A percentile compares a stretch with the other conserved stretches of the same genome.
Evolutionary conservation across 768 basidiomycete species (phyloP).

Genomic region (Strobilomyces confusus): DNA sequence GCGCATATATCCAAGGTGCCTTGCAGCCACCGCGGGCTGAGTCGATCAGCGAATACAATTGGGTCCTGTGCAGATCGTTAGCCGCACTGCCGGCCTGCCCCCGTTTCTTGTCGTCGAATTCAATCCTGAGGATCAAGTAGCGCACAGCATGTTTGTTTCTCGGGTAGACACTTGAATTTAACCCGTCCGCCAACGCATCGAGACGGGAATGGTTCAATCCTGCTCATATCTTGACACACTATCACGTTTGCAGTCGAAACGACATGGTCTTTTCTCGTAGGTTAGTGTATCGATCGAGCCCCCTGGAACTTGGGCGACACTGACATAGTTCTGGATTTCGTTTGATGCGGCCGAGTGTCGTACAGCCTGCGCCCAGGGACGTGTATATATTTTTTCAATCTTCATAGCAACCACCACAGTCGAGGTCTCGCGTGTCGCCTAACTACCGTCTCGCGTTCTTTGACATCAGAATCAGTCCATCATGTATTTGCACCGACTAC

Average conservation of each 20-base stretch:
- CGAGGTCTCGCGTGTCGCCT: no score
- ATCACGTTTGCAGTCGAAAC: no score
- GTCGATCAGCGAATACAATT: background rate
- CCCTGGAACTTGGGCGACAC: no score
- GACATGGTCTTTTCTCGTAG: no score
- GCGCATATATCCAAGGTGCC: background rate
- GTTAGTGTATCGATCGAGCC: no score
- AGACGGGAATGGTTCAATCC: no score
- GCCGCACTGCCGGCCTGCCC: background rate
- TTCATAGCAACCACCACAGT: background rate
- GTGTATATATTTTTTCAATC: background rate
- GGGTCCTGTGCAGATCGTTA: background rate
- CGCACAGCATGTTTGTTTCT: background rate
- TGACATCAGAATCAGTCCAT: conserved; percentile 9
- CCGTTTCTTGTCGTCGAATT: background rate
- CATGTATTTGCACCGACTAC: conserved; percentile 14
- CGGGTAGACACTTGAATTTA: no score
- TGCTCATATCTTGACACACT: no score
- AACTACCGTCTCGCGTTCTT: no score
- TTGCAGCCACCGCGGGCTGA: background rate
- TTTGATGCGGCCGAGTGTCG: background rate
- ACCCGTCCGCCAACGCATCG: no score
- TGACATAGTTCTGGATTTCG: no score
- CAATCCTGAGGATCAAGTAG: background rate
- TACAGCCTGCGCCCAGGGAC: no score